phyloP scores from a whole-genome alignment of 352 stramenopile genomes.

The Globisporangium splendens region DNA sequence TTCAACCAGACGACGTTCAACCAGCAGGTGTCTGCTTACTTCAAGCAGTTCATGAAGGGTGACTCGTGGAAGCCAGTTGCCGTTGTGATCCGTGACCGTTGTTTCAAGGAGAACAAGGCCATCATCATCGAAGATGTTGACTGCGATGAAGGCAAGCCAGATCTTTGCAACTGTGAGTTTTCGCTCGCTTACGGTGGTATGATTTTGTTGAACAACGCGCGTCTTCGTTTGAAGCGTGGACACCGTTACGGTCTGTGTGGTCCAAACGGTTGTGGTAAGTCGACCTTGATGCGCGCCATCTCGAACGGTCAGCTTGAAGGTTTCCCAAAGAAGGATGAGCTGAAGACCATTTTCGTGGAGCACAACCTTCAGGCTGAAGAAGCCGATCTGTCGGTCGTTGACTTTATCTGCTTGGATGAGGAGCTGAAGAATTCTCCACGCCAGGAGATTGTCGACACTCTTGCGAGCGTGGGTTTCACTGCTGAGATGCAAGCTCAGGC shows the following conservation, averaged over 20 bases:
- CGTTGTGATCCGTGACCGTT: conserved; percentile 76
- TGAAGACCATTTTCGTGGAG: conserved; percentile 96
- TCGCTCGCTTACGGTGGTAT: conserved; percentile 95
- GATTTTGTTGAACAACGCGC: conserved; percentile 90
- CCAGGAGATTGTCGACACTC: conserved; percentile 90
- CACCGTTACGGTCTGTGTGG: conserved; percentile 94
- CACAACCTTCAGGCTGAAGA: conserved; percentile 95
- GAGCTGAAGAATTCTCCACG: conserved; percentile 89
- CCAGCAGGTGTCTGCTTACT: conserved; percentile 89
- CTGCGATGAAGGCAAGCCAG: conserved; percentile 95
- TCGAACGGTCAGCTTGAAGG: conserved; percentile 95
- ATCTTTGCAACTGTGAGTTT: conserved; percentile 99
- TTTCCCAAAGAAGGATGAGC: conserved; percentile 93
- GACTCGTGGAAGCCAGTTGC: conserved; percentile 63
- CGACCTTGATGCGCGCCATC: conserved; percentile 96
- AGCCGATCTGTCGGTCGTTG: conserved; percentile 76
- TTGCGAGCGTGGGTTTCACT: conserved; percentile 93
- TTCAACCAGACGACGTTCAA: conserved; percentile 95
- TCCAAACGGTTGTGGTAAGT: conserved; percentile 92
- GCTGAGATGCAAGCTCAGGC: conserved; percentile 90
- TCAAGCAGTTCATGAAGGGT: conserved; percentile 77
- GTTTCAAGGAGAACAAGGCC: conserved; percentile 88
- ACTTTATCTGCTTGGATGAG: conserved; percentile 85
- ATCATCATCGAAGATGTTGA: conserved; percentile 95
- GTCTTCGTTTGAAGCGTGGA: conserved; percentile 89